Conservation (phyloP, 2,329 filamentous ascomycete species). For the Eurotiales sp. region DNA sequence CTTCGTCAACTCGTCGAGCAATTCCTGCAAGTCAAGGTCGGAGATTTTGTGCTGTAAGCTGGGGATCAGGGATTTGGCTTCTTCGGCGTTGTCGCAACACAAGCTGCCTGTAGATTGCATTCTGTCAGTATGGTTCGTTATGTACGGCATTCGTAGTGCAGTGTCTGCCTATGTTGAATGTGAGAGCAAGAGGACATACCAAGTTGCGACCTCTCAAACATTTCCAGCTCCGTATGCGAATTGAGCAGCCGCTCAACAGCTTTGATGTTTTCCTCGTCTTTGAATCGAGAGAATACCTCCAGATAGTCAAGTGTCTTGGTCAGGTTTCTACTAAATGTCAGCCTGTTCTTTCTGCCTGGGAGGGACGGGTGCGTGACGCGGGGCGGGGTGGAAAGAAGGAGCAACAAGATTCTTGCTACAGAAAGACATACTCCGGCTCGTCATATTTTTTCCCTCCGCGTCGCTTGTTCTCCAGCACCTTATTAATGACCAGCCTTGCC, state of each 20-base stretch:
- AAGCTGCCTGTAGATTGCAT: conserved; percentile 51
- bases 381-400: no score
- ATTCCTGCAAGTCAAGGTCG: conserved; percentile 80
- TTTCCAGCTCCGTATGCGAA: conserved; percentile 70
- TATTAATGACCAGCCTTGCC: conserved; percentile 86
- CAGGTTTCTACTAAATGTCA: conserved; percentile 54
- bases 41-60: conserved; percentile 83
- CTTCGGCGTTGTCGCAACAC: conserved; percentile 87
- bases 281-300: conserved; percentile 92
- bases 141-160: no score
- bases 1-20: conserved; percentile 89
- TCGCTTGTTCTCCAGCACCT: conserved; percentile 74
- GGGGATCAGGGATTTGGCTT: conserved; percentile 94
- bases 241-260: conserved; percentile 86
- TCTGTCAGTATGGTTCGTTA: no score
- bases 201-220: conserved; percentile 90
- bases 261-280: conserved; percentile 89
- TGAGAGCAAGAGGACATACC: conserved; percentile 50
- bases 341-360: no score
- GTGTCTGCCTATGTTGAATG: no score
- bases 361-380: no score
- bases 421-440: conserved; percentile 68
- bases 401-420: not conserved
- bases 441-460: conserved; percentile 77
- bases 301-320: conserved; percentile 89